Conservation (phyloP, 2,329 filamentous ascomycete genomes). For the Tolypocladium cylindrosporum region DNA sequence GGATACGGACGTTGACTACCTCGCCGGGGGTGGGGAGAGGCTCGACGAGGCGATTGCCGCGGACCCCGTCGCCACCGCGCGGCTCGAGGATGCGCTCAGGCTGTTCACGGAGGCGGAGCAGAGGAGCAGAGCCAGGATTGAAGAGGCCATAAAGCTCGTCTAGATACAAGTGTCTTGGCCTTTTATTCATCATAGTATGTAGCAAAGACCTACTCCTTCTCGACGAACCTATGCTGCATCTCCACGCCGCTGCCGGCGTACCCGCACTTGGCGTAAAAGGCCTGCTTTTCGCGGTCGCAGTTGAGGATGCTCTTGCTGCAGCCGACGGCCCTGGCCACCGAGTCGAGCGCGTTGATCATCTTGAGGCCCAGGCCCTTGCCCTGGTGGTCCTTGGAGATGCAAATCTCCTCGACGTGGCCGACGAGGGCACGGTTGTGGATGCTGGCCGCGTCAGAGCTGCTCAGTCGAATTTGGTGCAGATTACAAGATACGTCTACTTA, state of each 20-base stretch:
- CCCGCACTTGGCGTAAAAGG: slow-evolving; percentile 51
- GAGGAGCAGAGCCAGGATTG: slow-evolving; percentile 26
- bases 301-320: slow-evolving; percentile 79
- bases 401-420: slow-evolving; percentile 79
- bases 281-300: slow-evolving; percentile 67
- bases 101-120: slow-evolving; percentile 29
- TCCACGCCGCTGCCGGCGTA: slow-evolving; percentile 9
- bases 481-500: slow-evolving; percentile 19
- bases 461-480: neutral
- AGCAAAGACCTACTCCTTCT: neutral
- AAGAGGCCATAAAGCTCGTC: slow-evolving; percentile 9
- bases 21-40: slow-evolving; percentile 30
- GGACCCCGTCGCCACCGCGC: slow-evolving; percentile 25
- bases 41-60: slow-evolving; percentile 30
- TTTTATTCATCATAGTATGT: too few relatives aligned
- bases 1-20: slow-evolving; percentile 32
- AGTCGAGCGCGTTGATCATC: slow-evolving; percentile 70
- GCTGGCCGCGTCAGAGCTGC: slow-evolving; percentile 17
- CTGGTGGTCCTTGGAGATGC: slow-evolving; percentile 68
- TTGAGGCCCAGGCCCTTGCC: slow-evolving; percentile 69
- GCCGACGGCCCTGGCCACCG: slow-evolving; percentile 60
- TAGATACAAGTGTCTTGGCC: neutral
- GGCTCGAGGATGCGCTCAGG: slow-evolving; percentile 27
- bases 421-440: slow-evolving; percentile 59
- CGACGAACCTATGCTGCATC: slow-evolving; percentile 8